Base-by-base conservation (phyloP, 371 early-diverging fungal genomes). In the Lichtheimia ornata region DNA sequence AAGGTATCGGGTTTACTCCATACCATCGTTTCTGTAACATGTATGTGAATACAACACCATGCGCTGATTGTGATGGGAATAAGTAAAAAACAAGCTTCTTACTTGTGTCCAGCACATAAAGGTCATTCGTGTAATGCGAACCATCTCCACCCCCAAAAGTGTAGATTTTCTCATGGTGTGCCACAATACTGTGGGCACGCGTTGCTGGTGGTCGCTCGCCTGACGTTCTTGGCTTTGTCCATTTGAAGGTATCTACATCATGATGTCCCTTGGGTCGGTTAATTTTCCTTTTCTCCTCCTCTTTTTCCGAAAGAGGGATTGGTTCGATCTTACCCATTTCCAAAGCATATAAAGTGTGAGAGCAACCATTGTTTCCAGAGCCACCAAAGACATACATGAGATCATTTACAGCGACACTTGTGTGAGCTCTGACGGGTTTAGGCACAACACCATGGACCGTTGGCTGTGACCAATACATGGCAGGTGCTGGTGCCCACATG, bases 81-180 rank as follows among this genome's bases (percentile, higher is more conserved):
- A 17, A 1, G 4, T 22, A 11, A 27, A 17, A 20, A 41, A 22
- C 22, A 11, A 15, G 30, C 27, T n/a, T 45, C 52, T 56, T 81
- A 84, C 79, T 83, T 22, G 88, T 84, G 63, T 94, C 89, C 15
- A 93, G 76, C 58, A 89, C 67, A 71, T 86, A 87, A 5, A 94
- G 70, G 40, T 87, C 85, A 65, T 88, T 89, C 55, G 85, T 93
- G 61, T 94, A 94, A 55, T 79, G 77, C 1, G 88, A 83, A 2
- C 91, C 92, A 64, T 92, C 88, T 44, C 94, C 94, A 28, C 94
- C 94, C 25, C 91, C 89, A 50, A 93, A 93, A 50, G 91, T 77
- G 68, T 83, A 89, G 27, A 93, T 54, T 54, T 55, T 61, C 4
- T 49, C 47, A 24, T 84, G 82, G 56, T 88, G 86, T 44, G 61